Base-by-base conservation (phyloP, 495 filamentous ascomycete species). In the Staphylotrichum longicolle region DNA sequence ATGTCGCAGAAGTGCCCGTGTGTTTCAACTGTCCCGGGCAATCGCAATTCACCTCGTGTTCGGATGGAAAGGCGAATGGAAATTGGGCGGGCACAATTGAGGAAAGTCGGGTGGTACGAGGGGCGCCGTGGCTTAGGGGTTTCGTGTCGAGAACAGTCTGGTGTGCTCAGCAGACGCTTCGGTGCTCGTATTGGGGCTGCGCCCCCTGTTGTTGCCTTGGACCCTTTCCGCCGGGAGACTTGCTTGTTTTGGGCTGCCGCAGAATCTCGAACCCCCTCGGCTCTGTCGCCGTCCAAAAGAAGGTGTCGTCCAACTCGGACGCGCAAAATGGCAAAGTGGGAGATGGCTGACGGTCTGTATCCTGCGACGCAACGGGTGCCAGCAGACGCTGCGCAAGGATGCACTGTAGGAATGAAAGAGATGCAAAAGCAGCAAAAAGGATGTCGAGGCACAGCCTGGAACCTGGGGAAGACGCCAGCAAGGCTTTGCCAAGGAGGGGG, bases 101-200 rank as follows among this genome's bases (percentile, higher is more conserved):
- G 46, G 35, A 40, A 15, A 27, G 14, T 7, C n/a, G n/a, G 52
- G 30, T 46, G 46, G 33, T 39, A 47, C 58, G 50, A 41, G 5
- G 47, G 35, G 20, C 3, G 30, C n/a, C 15, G 44, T 49, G 56
- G 34, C 47, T 45, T 60, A 41, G 53, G 30, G 50, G 48, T 30
- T 39, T 54, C 58, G 49, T 54, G 58, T 51, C 35, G 49, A 32
- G 50, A 44, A 20, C n/a, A 12, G 47, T 32, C 20, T 27, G 20
- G 20, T 27, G 44, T 15, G 52, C 52, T 61, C 59, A 56, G 51
- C 45, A 35, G 46, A 40, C 14, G 4, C 41, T 35, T 37, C 30
- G 37, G 45, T 27, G 33, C 49, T 63, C 61, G 61, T 63, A 63
- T 63, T 52, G 58, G 47, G 52, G 53, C 60, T 63, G 61, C 57